A percentile compares a stretch with the other conserved stretches of the same genome.
Conservation (phyloP, 305 asterid species). For the Rubia balearica region DNA sequence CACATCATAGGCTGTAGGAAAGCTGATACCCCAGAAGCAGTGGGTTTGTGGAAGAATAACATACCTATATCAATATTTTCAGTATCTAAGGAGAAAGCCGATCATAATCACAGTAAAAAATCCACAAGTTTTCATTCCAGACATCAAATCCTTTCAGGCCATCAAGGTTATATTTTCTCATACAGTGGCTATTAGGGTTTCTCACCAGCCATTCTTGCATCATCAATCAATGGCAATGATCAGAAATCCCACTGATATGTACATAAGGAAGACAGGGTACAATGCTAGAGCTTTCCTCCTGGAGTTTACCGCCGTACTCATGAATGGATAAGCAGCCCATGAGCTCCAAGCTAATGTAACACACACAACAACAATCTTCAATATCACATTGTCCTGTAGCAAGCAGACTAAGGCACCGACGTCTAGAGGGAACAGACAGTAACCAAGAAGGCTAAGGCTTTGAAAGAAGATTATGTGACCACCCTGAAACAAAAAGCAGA, state of each 20-base stretch:
- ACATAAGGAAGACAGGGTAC: conserved; percentile 84
- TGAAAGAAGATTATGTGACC: conserved; percentile 94
- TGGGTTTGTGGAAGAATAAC: conserved; percentile 8
- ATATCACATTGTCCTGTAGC: conserved; percentile 61
- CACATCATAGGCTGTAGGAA: neutral
- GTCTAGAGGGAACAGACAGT: conserved; percentile 78
- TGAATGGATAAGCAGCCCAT: conserved; percentile 96
- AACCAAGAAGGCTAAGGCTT: conserved; percentile 80
- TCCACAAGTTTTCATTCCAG: conserved; percentile 12
- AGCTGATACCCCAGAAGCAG: neutral
- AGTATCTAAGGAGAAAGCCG: neutral
- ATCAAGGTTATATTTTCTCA: neutral
- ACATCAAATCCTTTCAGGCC: conserved; percentile 10
- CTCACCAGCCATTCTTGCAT: conserved; percentile 14
- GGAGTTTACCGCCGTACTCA: conserved; percentile 79
- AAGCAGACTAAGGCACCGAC: conserved; percentile 72
- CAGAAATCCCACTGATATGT: conserved; percentile 81
- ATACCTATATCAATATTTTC: conserved; percentile 16
- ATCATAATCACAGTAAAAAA: conserved; percentile 4
- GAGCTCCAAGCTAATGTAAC: conserved; percentile 87
- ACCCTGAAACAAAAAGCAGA: conserved; percentile 40
- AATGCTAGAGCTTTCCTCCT: conserved; percentile 89
- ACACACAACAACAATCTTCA: conserved; percentile 61
- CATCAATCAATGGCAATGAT: conserved; percentile 72
- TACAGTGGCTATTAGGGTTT: neutral